A percentile compares a stretch with the other conserved stretches of the same genome.
Evolutionary conservation across 345 rosid genomes (phyloP).

Genomic region (Odontarrhena argentea): DNA sequence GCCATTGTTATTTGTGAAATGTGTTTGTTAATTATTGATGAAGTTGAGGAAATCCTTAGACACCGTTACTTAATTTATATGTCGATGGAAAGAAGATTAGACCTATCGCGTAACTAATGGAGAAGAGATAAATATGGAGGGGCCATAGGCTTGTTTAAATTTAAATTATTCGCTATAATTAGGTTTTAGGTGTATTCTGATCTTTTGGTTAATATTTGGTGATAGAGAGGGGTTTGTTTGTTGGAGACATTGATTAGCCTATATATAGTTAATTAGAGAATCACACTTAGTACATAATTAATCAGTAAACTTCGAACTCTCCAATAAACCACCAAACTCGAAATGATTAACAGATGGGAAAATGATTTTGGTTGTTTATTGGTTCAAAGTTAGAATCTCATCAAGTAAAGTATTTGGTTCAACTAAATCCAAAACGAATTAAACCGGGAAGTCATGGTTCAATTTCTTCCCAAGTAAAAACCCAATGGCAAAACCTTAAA

Average conservation of each 20-base stretch:
- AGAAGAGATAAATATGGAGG: slow-evolving; percentile 35
- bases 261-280: slow-evolving; percentile 13
- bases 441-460: slow-evolving; percentile 5
- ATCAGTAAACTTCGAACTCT: slow-evolving; percentile 9
- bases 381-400: not conserved
- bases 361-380: slow-evolving; percentile 8
- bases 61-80: slow-evolving; percentile 35
- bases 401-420: not conserved
- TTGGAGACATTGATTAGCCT: slow-evolving; percentile 26
- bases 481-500: not conserved
- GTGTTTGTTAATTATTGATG: slow-evolving; percentile 19
- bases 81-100: slow-evolving; percentile 15
- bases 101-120: slow-evolving; percentile 27
- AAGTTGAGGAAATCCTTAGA: slow-evolving; percentile 13
- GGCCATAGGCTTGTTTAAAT: slow-evolving; percentile 12
- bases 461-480: slow-evolving; percentile 5
- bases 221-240: slow-evolving; percentile 15
- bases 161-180: slow-evolving; percentile 23
- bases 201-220: slow-evolving; percentile 33
- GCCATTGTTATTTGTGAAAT: slow-evolving; percentile 35
- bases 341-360: slow-evolving; percentile 18
- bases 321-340: slow-evolving; percentile 15
- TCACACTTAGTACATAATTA: not conserved
- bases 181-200: slow-evolving; percentile 25
- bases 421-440: slow-evolving; percentile 1